Evolutionary conservation across 2,329 filamentous ascomycete genomes (phyloP).

Genomic region (Verticillium dahliae): DNA sequence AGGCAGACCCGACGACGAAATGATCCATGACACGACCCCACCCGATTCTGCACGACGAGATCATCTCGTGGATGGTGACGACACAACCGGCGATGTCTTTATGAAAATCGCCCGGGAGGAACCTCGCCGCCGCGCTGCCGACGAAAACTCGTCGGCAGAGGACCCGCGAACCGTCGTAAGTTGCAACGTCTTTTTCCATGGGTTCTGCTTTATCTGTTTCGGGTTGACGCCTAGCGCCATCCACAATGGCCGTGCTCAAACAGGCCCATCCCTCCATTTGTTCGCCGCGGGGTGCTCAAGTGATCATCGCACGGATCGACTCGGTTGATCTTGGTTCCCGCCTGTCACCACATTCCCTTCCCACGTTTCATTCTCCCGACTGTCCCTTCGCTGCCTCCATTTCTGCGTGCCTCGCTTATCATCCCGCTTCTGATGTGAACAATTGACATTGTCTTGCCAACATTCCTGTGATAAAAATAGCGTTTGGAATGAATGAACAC

Average conservation of each 20-base stretch:
- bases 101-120: slow-evolving; percentile 53
- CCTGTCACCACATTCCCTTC: background rate
- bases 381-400: background rate
- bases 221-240: slow-evolving; percentile 1
- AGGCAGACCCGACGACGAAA: slow-evolving; percentile 31
- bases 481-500: slow-evolving; percentile 3
- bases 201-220: slow-evolving; percentile 2
- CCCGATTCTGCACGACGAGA: slow-evolving; percentile 29
- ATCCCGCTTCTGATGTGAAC: background rate
- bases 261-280: background rate
- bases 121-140: slow-evolving; percentile 31
- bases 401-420: slow-evolving; percentile 9
- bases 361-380: slow-evolving; percentile 4
- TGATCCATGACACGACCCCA: slow-evolving; percentile 20
- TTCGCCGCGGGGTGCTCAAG: background rate
- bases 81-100: slow-evolving; percentile 49
- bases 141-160: slow-evolving; percentile 15
- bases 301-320: background rate
- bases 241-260: slow-evolving; percentile 1
- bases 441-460: background rate
- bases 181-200: slow-evolving; percentile 13
- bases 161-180: slow-evolving; percentile 40
- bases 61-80: slow-evolving; percentile 35
- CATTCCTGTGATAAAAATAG: background rate
- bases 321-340: background rate